phyloP scores from a whole-genome alignment of 129 eudicot genomes.

The sunflower (Helianthus annuus) region HanXRQr2.0-SUNRISE NC_035441.2:189646551-189647050 shows the following conservation, averaged over 20 bases:
- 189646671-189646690: neutral
- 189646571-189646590: neutral
- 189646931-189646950: neutral
- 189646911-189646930: neutral
- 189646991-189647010: neutral
- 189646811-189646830: neutral
- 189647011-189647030: slow-evolving; percentile 42
- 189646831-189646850: neutral
- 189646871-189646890: neutral
- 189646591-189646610: slow-evolving; percentile 1
- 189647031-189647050: slow-evolving; percentile 32
- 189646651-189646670: slow-evolving; percentile 1
- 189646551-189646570: slow-evolving; percentile 15
- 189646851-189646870: neutral
- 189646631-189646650: neutral
- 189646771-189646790: slow-evolving; percentile 72
- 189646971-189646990: neutral
- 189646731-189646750: slow-evolving; percentile 68
- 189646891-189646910: neutral
- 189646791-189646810: slow-evolving; percentile 87
- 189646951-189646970: neutral
- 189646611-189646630: slow-evolving; percentile 3
- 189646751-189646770: slow-evolving; percentile 90
- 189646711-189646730: slow-evolving; percentile 77
- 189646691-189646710: slow-evolving; percentile 36